Percentiles rank a stretch among this genome's conserved stretches.
Conservation (phyloP, 139 green algal species). For the Tetraselmis chui region DNA sequence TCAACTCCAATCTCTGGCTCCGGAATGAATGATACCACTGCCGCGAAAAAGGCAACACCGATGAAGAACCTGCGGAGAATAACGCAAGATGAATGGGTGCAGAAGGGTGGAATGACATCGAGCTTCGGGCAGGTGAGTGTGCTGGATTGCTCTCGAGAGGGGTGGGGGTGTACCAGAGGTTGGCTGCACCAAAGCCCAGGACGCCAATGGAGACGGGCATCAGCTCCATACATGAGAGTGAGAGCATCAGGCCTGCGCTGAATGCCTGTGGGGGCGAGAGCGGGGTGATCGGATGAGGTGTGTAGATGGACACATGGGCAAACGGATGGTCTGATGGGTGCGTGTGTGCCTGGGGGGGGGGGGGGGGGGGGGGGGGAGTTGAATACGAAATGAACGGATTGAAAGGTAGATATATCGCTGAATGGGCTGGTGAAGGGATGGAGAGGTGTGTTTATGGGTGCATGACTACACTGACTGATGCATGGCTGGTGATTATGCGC, state of each 20-base stretch:
- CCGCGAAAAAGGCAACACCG: conserved; percentile 62
- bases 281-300: no score
- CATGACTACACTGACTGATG: no score
- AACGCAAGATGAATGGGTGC: not conserved
- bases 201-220: conserved; percentile 48
- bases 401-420: no score
- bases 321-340: no score
- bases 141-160: no score
- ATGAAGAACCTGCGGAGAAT: conserved; percentile 40
- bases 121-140: not conserved
- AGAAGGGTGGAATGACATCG: not conserved
- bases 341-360: no score
- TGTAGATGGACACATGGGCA: no score
- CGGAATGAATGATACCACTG: conserved; percentile 52
- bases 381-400: no score
- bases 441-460: no score
- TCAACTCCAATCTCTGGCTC: conserved; percentile 41
- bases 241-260: conserved; percentile 67
- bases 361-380: no score
- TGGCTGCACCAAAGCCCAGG: conserved; percentile 48
- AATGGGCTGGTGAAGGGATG: no score
- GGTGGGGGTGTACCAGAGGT: conserved; percentile 24
- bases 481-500: no score
- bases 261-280: conserved; percentile 38
- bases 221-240: conserved; percentile 64